Percentiles rank a stretch among this genome's conserved stretches.
phyloP scores from a whole-genome alignment of 495 filamentous ascomycete genomes.

The Annulohypoxylon nitens region DNA sequence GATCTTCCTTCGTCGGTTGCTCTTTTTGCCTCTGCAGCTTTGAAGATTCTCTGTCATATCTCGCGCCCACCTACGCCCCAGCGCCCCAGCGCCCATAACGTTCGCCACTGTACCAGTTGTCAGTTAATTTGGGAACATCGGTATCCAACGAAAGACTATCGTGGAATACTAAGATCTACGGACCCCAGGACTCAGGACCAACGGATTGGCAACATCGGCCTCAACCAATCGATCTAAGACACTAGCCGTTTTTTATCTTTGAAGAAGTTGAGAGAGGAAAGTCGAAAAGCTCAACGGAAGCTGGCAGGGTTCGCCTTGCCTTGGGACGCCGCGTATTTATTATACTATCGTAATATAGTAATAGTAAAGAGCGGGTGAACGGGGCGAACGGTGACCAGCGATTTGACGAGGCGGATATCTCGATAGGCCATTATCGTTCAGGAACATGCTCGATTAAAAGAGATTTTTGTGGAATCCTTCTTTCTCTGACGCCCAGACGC shows the following conservation, averaged over 20 bases:
- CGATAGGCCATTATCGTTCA: constrained; percentile 37
- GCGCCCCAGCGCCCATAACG: constrained; percentile 7
- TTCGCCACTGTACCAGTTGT: constrained; percentile 38
- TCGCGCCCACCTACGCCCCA: constrained; percentile 27
- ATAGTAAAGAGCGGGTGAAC: not conserved
- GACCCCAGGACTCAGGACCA: constrained; percentile 18
- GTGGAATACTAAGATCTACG: constrained; percentile 40
- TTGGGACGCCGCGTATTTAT: constrained; percentile 15
- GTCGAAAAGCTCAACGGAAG: constrained; percentile 1
- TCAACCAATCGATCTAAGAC: constrained; percentile 22
- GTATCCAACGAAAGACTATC: constrained; percentile 30
- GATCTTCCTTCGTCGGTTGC: constrained; percentile 25
- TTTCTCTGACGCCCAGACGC: too few species aligned
- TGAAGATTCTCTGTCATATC: constrained; percentile 21
- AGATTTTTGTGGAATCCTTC: constrained; percentile 33
- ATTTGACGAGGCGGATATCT: constrained; percentile 40
- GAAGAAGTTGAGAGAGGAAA: constrained; percentile 15
- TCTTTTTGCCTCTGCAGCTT: constrained; percentile 26
- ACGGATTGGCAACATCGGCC: constrained; percentile 29
- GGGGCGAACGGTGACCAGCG: constrained; percentile 32
- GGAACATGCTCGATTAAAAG: constrained; percentile 34
- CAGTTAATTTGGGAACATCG: constrained; percentile 21
- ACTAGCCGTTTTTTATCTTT: not conserved
- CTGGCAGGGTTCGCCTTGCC: constrained; percentile 18
- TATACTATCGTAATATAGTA: constrained; percentile 10